Conservation (phyloP, 805 yeast genomes). For the Cyberlindnera euphorbiiphila region DNA sequence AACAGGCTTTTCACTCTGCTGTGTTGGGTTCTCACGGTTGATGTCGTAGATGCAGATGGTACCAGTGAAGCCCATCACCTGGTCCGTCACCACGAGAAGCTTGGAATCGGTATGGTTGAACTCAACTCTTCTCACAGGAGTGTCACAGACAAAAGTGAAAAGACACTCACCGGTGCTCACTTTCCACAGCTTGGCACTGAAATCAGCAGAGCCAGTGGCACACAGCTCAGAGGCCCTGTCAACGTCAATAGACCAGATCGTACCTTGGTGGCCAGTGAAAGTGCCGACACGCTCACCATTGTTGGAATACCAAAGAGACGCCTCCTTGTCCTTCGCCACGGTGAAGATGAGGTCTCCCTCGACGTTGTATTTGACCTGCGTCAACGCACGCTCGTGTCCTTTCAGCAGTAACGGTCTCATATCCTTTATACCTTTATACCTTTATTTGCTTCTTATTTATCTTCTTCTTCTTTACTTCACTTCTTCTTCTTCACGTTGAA, state of each 20-base stretch:
- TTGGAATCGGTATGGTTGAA: slow-evolving; percentile 69
- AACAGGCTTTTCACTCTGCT: slow-evolving; percentile 51
- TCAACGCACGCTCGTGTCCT: slow-evolving; percentile 97
- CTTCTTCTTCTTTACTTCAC: neutral
- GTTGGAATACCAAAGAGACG: slow-evolving; percentile 89
- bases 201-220: slow-evolving; percentile 90
- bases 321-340: slow-evolving; percentile 85
- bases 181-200: slow-evolving; percentile 79
- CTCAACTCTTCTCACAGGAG: slow-evolving; percentile 91
- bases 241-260: slow-evolving; percentile 91
- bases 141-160: slow-evolving; percentile 65
- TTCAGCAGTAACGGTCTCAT: slow-evolving; percentile 72
- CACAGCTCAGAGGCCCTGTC: slow-evolving; percentile 64
- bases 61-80: slow-evolving; percentile 88
- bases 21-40: slow-evolving; percentile 43
- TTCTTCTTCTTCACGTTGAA: slow-evolving; percentile 1
- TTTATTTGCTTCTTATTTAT: slow-evolving; percentile 3
- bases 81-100: slow-evolving; percentile 78
- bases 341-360: slow-evolving; percentile 95
- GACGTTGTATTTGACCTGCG: slow-evolving; percentile 91
- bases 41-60: slow-evolving; percentile 66
- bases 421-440: no score
- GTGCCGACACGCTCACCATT: slow-evolving; percentile 98
- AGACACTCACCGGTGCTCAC: slow-evolving; percentile 73
- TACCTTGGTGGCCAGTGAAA: slow-evolving; percentile 83